Conservation (phyloP, 371 early-diverging fungal species). For the Parasitella parasitica region DNA sequence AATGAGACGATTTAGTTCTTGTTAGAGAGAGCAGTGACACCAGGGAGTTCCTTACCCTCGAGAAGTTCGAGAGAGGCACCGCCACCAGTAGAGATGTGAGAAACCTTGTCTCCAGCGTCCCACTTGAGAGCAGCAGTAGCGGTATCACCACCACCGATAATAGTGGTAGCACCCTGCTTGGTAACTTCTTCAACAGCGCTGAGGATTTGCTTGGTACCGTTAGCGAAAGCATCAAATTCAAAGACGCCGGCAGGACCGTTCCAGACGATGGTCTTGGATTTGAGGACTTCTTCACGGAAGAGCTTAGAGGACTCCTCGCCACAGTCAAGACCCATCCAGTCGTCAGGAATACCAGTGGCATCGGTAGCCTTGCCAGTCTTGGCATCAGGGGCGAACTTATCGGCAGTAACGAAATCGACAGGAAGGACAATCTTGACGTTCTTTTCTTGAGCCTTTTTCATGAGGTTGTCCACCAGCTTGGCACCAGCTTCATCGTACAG, state of each 20-base stretch:
- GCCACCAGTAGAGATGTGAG: slow-evolving; percentile 98
- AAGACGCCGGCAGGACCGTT: slow-evolving; percentile 99
- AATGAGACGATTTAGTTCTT: slow-evolving; percentile 27
- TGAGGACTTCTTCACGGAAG: slow-evolving; percentile 71
- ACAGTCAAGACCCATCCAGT: slow-evolving; percentile 93
- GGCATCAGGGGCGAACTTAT: slow-evolving; percentile 83
- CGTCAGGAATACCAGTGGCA: slow-evolving; percentile 86
- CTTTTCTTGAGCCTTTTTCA: slow-evolving; percentile 86
- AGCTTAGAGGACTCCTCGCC: slow-evolving; percentile 82
- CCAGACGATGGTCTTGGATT: slow-evolving; percentile 96
- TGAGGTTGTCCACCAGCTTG: slow-evolving; percentile 77
- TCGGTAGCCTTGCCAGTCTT: slow-evolving; percentile 84
- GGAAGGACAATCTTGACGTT: slow-evolving; percentile 90
- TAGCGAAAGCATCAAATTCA: slow-evolving; percentile 93
- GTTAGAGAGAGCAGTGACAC: slow-evolving; percentile 85
- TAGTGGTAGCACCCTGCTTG: slow-evolving; percentile 69
- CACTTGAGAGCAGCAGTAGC: slow-evolving; percentile 96
- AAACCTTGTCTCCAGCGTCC: slow-evolving; percentile 82
- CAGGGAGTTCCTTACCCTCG: slow-evolving; percentile 90
- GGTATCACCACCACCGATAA: slow-evolving; percentile 95
- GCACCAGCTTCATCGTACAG: slow-evolving; percentile 91
- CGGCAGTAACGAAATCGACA: slow-evolving; percentile 87
- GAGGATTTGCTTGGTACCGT: slow-evolving; percentile 85
- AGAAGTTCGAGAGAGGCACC: slow-evolving; percentile 96
- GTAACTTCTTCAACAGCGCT: slow-evolving; percentile 89